Evolutionary conservation across 2,329 filamentous ascomycete genomes (phyloP).

Genomic region (Exophiala dermatitidis): DNA sequence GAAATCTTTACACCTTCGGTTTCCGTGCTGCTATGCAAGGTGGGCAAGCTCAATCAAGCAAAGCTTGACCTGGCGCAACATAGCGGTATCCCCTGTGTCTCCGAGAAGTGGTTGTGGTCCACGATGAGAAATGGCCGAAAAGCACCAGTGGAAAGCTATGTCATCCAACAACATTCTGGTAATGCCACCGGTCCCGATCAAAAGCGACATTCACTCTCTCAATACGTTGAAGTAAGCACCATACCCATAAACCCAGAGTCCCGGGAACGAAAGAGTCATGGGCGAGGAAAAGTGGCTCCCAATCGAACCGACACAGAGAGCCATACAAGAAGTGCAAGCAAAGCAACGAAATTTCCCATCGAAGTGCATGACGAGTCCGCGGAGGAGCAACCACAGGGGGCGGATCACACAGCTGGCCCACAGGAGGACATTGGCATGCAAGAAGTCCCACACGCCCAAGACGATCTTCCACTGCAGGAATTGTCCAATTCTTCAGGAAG

Average conservation of each 20-base stretch:
- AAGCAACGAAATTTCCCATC: not conserved
- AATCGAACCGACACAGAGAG: not conserved
- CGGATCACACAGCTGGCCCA: not conserved
- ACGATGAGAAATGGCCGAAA: constrained; percentile 54
- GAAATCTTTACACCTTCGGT: constrained; percentile 65
- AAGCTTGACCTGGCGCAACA: constrained; percentile 71
- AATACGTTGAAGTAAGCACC: constrained; percentile 12
- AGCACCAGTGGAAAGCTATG: constrained; percentile 9
- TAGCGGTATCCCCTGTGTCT: constrained; percentile 74
- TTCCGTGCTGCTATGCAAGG: constrained; percentile 70
- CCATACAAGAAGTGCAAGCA: not conserved
- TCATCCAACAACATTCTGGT: constrained; percentile 3
- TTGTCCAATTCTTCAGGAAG: constrained; percentile 29
- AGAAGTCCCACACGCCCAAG: not conserved
- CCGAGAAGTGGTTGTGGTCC: constrained; percentile 75
- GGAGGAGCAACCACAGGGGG: not conserved
- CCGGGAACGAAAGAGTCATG: not conserved
- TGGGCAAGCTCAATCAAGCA: constrained; percentile 51
- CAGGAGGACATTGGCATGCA: constrained; percentile 5
- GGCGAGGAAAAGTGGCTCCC: not conserved
- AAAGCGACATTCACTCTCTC: not conserved
- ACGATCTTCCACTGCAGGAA: constrained; percentile 29
- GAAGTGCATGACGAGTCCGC: not conserved
- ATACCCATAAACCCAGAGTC: constrained; percentile 9
- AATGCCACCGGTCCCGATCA: not conserved